Percentiles rank a stretch among this genome's conserved stretches.
Conservation (phyloP, 1,139 yeast species). For the Pichia cactophila region DNA sequence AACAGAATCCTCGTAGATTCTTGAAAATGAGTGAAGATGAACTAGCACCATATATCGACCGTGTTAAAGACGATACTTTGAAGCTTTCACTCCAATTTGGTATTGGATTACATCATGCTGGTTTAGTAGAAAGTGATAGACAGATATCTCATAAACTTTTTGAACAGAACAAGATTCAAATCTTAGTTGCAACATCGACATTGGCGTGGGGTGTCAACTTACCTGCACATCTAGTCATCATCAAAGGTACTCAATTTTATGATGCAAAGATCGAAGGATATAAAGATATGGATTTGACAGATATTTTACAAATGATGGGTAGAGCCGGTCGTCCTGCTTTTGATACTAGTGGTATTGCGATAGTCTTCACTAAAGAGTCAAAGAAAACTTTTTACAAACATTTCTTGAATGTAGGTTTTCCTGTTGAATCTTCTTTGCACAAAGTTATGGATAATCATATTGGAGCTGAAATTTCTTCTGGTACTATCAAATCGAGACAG, state of each 20-base stretch:
- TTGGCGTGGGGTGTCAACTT: constrained; percentile 97
- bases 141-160: constrained; percentile 79
- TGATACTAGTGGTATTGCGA: constrained; percentile 93
- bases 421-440: constrained; percentile 93
- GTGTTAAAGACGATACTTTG: constrained; percentile 85
- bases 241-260: constrained; percentile 87
- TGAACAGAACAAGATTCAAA: constrained; percentile 79
- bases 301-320: constrained; percentile 85
- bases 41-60: constrained; percentile 49
- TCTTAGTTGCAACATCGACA: constrained; percentile 88
- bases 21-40: constrained; percentile 72
- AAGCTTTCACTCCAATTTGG: constrained; percentile 85
- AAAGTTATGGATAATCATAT: constrained; percentile 89
- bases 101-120: constrained; percentile 96
- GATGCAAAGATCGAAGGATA: constrained; percentile 78
- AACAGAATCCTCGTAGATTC: constrained; percentile 85
- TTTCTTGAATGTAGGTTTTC: constrained; percentile 90
- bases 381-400: constrained; percentile 91
- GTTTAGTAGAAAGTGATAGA: constrained; percentile 86
- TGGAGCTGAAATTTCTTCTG: constrained; percentile 93
- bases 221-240: constrained; percentile 89
- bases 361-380: constrained; percentile 86
- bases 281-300: constrained; percentile 87
- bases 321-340: constrained; percentile 96
- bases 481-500: constrained; percentile 73